phyloP scores from a whole-genome alignment of 2,329 filamentous ascomycete species.

The Trichoderma cornu-damae region DNA sequence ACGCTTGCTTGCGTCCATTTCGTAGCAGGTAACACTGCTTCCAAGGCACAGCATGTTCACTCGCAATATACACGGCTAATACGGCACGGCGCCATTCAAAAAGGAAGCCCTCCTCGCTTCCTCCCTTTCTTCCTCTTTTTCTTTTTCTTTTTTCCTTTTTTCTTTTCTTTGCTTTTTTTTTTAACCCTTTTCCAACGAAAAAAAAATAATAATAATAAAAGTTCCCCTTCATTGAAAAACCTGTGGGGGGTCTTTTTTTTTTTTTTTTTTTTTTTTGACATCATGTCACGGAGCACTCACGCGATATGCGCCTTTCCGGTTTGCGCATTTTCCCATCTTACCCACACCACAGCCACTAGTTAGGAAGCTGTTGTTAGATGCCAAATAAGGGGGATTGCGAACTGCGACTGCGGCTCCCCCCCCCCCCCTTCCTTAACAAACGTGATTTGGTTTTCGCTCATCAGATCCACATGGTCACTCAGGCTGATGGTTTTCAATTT shows the following conservation, averaged over 20 bases:
- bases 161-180: no score
- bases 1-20: not conserved
- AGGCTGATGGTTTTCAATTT: not conserved
- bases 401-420: not conserved
- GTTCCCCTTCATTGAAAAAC: no score
- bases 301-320: not conserved
- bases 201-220: no score
- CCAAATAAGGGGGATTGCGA: not conserved
- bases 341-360: not conserved
- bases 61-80: conserved; percentile 4
- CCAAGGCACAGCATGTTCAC: not conserved
- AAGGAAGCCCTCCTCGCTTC: not conserved
- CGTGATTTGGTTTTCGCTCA: not conserved
- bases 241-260: no score
- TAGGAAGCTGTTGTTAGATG: not conserved
- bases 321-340: not conserved
- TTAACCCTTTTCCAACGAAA: no score
- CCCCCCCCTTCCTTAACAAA: not conserved
- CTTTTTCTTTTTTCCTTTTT: no score
- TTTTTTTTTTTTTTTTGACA: not conserved
- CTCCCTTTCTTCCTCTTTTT: not conserved
- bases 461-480: not conserved
- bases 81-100: not conserved
- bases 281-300: not conserved
- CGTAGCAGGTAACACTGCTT: not conserved